Conservation (phyloP, 495 filamentous ascomycete genomes). For the Aspergillus ostianus region DNA sequence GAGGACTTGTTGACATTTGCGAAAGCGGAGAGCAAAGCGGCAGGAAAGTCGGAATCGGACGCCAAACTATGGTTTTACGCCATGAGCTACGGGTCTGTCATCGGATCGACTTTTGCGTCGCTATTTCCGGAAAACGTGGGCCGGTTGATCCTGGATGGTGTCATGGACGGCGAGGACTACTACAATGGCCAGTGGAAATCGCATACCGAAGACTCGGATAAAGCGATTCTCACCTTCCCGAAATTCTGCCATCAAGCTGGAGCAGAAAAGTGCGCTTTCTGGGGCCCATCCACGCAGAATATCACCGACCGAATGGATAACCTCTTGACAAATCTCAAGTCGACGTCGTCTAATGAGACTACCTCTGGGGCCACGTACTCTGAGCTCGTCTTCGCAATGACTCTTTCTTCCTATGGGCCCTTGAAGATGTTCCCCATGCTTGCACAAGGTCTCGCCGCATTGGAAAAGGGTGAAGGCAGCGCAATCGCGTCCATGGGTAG, state of each 20-base stretch:
- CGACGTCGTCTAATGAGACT: conserved; percentile 36
- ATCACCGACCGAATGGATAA: conserved; percentile 36
- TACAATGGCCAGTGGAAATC: conserved; percentile 31
- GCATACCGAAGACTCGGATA: conserved; percentile 42
- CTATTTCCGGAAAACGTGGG: conserved; percentile 45
- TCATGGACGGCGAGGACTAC: conserved; percentile 42
- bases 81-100: conserved; percentile 60
- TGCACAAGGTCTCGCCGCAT: conserved; percentile 13
- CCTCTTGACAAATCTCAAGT: conserved; percentile 29
- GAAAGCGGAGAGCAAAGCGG: conserved; percentile 26
- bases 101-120: conserved; percentile 51
- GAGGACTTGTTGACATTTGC: conserved; percentile 40
- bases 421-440: conserved; percentile 16
- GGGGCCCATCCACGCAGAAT: conserved; percentile 35
- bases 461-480: conserved; percentile 13
- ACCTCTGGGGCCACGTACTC: conserved; percentile 36
- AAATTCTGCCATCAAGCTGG: conserved; percentile 42
- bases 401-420: conserved; percentile 16
- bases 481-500: conserved; percentile 2
- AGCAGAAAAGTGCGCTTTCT: conserved; percentile 33
- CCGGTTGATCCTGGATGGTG: conserved; percentile 45
- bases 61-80: conserved; percentile 53
- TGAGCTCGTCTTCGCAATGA: conserved; percentile 19
- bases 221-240: conserved; percentile 34
- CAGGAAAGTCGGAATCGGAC: conserved; percentile 18